Base-by-base conservation (phyloP, 495 filamentous ascomycete genomes). In the Lasiosphaeris hirsuta region DNA sequence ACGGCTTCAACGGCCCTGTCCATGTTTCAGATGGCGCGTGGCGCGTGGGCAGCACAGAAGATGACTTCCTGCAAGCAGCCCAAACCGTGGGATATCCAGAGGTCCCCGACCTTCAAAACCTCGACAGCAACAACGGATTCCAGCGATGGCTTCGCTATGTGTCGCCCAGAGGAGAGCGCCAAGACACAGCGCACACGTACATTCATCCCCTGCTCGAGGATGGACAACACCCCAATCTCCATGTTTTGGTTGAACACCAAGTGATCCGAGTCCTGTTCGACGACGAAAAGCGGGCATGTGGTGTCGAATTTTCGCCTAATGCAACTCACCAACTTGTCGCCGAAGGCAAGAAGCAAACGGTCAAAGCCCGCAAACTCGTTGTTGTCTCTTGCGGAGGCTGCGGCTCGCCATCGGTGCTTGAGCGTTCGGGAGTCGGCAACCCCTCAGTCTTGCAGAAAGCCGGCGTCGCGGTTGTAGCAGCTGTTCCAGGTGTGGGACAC, bases 371-470 rank as follows among this genome's bases (percentile, higher is more conserved):
- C 10, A 77, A 74, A 50, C 49, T 84, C n/a, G 80, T 88, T 2
- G 76, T 89, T 41, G 59, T 86, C 0, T 82, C 84, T 1, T 79
- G 78, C n/a, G 86, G 86, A 8, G 63, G 79, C 9, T 70, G 80
- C 15, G 75, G 78, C 11, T 78, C 85, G 0, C 83, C 86, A 5
- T 64, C 71, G 1, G 65, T 88, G 2, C 72, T 88, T 9, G 84
- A 88, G 61, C 74, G 84, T 0, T 89, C 86, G 0, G 85, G 86
- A 10, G 66, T 88, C 44, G 85, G 85, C 17, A 57, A 57, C 13
- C 64, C 57, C 3, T 59, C 68, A 1, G 42, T 75, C n/a, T 67
- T 80, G 9, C 35, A 70, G 37, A 53, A 57, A 37, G 72, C 72
- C 7, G 64, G 66, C 14, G 58, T 74, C 55, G 62, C 65, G 7